Evolutionary conservation across 345 rosid species (phyloP), one percentile per base, ranked within the genome.

Genomic region (Punica granatum): DNA sequence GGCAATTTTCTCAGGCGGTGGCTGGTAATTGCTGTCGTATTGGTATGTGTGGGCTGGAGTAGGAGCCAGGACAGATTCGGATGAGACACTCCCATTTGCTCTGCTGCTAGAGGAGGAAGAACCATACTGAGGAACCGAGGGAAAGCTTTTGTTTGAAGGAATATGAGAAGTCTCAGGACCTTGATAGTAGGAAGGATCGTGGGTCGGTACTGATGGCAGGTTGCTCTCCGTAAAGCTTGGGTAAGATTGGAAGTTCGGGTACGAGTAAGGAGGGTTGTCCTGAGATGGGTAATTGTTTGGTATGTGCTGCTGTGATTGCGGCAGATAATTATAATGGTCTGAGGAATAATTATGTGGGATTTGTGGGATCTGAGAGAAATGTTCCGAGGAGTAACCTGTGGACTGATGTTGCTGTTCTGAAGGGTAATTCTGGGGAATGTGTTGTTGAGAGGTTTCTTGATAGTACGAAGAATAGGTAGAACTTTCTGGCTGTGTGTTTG

Each of bases 181-280:
- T 75, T 85, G 95, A 70, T 80, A 83, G 72, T 86, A 81, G 11
- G 90, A 69, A 68, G 92, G 82, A 73, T 78, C 74, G 30, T 87
- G 91, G 9, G 90, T 65, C 21, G 89, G 78, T 10, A 77, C 84
- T 23, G 98, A 72, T 37, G 99, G 85, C 70, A 94, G 88, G 80
- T 77, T 91, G 70, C 83, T 88, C 75, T 91, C 98, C 0, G 85
- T 65, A 71, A 89, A 91, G 76, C 95, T 90, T 39, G 98, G 92
- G 71, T 94, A 91, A 46, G 98, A 86, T 42, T 94, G 99, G 74
- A 94, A 91, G 71, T 91, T 85, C 65, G 99, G 89, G 72, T 82
- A 85, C 23, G 91, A 76, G 60, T 42, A 82, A 14, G 86, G 66
- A 69, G 72, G 44, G 31, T 74, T 67, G 37, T 89, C 94, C 48